These are phyloP conservation scores for Dillenia suffruticosa DNA, from an alignment of 164 flowering plant genomes.

Conservation along the genomic window DNA sequence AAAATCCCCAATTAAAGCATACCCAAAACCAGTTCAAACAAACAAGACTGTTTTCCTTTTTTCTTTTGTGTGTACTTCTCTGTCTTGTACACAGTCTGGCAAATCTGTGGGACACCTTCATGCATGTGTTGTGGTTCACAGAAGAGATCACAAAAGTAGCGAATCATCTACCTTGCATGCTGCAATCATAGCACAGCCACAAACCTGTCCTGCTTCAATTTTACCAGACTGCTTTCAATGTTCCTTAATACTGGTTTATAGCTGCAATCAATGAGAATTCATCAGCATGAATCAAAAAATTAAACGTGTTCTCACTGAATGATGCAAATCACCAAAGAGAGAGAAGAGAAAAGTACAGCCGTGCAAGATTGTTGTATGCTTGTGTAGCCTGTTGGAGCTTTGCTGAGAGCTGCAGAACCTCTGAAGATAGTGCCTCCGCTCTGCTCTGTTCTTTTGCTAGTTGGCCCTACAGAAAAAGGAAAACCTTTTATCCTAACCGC, in stretches of 20 bases:
- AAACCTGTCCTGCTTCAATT: constrained; percentile 81
- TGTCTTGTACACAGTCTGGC: too few relatives aligned
- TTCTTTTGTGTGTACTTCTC: too few relatives aligned
- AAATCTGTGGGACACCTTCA: too few relatives aligned
- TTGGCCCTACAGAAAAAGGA: constrained; percentile 37
- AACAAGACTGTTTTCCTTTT: too few relatives aligned
- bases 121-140: too few relatives aligned
- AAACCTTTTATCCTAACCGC: background rate
- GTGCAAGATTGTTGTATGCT: constrained; percentile 69
- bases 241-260: constrained; percentile 84
- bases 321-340: background rate
- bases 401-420: constrained; percentile 79
- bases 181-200: constrained; percentile 44
- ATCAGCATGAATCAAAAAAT: background rate
- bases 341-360: constrained; percentile 39
- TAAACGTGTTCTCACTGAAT: background rate
- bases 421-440: constrained; percentile 80
- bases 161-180: background rate
- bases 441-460: constrained; percentile 80
- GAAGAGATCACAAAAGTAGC: too few relatives aligned
- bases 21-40: too few relatives aligned
- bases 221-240: constrained; percentile 81
- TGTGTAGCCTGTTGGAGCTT: constrained; percentile 74
- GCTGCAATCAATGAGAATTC: constrained; percentile 37
- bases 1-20: too few relatives aligned